Conservation (phyloP, 1,139 yeast genomes). For the Saccharomyces hybrid region DNA sequence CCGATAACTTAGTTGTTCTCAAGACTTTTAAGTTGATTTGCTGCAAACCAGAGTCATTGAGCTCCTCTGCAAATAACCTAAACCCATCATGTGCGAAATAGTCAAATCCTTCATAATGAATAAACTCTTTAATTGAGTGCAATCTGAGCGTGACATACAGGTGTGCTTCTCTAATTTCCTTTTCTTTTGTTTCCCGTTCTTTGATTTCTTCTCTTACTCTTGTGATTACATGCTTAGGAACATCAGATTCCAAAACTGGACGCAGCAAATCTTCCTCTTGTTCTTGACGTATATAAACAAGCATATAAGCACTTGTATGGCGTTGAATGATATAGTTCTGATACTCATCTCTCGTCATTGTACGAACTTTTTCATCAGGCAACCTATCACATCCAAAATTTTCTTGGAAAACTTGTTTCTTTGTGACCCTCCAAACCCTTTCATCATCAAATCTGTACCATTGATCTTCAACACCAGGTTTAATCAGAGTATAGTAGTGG, state of each 20-base stretch:
- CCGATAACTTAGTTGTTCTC: constrained; percentile 49
- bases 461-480: constrained; percentile 59
- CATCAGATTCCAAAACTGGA: constrained; percentile 46
- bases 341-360: constrained; percentile 51
- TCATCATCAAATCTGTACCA: constrained; percentile 97
- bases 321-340: constrained; percentile 61
- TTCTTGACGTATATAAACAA: constrained; percentile 76
- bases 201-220: constrained; percentile 56
- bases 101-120: constrained; percentile 67
- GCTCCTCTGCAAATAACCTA: constrained; percentile 41
- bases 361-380: constrained; percentile 41
- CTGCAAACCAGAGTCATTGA: constrained; percentile 42
- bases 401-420: constrained; percentile 80
- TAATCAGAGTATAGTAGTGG: constrained; percentile 90
- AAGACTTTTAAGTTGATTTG: constrained; percentile 49
- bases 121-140: constrained; percentile 46
- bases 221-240: constrained; percentile 64
- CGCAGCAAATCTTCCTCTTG: constrained; percentile 54
- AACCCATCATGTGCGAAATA: constrained; percentile 51
- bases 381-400: constrained; percentile 78
- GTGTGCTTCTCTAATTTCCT: constrained; percentile 72
- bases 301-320: constrained; percentile 94
- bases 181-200: constrained; percentile 49
- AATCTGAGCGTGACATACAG: constrained; percentile 57
- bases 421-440: constrained; percentile 80